Evolutionary conservation across 1,284 basidiomycete species (phyloP).

Genomic region (Singerocomus inundabilis): DNA sequence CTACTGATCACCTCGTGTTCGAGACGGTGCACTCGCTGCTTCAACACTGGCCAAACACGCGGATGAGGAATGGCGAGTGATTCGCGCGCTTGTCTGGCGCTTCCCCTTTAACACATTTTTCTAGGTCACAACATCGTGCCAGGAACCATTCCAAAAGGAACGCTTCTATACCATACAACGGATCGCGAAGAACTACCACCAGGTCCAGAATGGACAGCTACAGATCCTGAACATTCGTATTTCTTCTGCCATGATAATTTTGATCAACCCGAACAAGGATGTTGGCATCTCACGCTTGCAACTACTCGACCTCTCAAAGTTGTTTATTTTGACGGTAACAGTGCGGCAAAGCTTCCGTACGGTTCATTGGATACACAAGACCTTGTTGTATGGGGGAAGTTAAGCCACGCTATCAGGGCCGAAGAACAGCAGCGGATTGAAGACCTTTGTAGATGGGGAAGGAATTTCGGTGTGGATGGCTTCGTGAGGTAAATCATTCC

Average conservation of each 20-base stretch:
- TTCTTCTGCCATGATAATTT: slow-evolving; percentile 32
- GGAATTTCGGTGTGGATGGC: slow-evolving; percentile 36
- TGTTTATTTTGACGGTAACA: too few relatives aligned
- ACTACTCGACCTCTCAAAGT: too few relatives aligned
- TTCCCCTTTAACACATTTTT: not conserved
- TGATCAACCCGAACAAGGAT: slow-evolving; percentile 14
- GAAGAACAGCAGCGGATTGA: slow-evolving; percentile 33
- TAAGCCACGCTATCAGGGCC: slow-evolving; percentile 10
- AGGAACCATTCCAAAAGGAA: slow-evolving; percentile 40
- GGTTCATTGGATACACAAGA: slow-evolving; percentile 46
- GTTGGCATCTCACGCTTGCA: too few relatives aligned
- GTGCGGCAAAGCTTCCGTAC: slow-evolving; percentile 24
- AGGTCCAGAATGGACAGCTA: slow-evolving; percentile 41
- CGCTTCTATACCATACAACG: slow-evolving; percentile 42
- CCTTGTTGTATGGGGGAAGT: slow-evolving; percentile 38
- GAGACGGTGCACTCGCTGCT: too few relatives aligned
- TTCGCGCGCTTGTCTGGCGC: rapidly evolving
- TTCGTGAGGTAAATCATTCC: slow-evolving; percentile 35
- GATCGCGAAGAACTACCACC: slow-evolving; percentile 28
- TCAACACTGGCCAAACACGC: too few relatives aligned
- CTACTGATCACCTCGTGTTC: too few relatives aligned
- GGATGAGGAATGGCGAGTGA: too few relatives aligned
- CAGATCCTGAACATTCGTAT: slow-evolving; percentile 44
- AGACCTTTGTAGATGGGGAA: slow-evolving; percentile 39
- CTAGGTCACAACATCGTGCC: slow-evolving; percentile 45